Conservation (phyloP, 2,329 filamentous ascomycete species). For the Nannizziopsis barbatae region DNA sequence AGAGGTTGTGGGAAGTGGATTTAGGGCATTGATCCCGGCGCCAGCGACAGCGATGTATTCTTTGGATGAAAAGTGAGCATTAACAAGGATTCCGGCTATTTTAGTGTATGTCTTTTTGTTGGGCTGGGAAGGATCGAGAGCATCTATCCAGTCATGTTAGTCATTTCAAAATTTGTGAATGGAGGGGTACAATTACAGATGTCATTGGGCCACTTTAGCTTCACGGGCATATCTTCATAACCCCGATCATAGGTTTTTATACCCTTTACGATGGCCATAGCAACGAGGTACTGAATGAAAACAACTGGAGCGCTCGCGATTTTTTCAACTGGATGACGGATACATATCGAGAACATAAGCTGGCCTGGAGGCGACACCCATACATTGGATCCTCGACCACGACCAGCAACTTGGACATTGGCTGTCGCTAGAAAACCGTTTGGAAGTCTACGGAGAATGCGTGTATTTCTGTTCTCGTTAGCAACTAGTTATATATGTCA, state of each 20-base stretch:
- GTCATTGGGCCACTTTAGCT: slow-evolving; percentile 96
- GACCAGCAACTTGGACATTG: slow-evolving; percentile 74
- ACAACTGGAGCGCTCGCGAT: slow-evolving; percentile 66
- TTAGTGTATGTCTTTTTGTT: slow-evolving; percentile 57
- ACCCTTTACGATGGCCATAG: slow-evolving; percentile 74
- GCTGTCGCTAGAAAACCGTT: slow-evolving; percentile 80
- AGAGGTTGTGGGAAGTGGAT: slow-evolving; percentile 75
- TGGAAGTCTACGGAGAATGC: slow-evolving; percentile 63
- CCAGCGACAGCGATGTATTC: slow-evolving; percentile 79
- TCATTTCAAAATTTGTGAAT: background rate
- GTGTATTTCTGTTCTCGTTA: slow-evolving; percentile 52
- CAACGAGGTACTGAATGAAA: slow-evolving; percentile 87
- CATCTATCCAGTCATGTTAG: slow-evolving; percentile 40
- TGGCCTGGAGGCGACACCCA: slow-evolving; percentile 86
- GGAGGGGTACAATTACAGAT: slow-evolving; percentile 48
- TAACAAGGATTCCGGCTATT: slow-evolving; percentile 85
- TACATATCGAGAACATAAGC: slow-evolving; percentile 76
- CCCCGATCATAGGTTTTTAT: slow-evolving; percentile 67
- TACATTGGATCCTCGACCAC: slow-evolving; percentile 81
- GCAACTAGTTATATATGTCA: background rate
- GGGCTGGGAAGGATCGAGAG: slow-evolving; percentile 50
- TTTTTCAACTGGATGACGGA: slow-evolving; percentile 69
- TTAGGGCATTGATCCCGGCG: slow-evolving; percentile 75
- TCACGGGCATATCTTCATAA: slow-evolving; percentile 65
- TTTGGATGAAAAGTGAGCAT: slow-evolving; percentile 65